Evolutionary conservation across 176 grass and related monocot species (phyloP).

Genomic region (Chrysopogon serrulatus): DNA sequence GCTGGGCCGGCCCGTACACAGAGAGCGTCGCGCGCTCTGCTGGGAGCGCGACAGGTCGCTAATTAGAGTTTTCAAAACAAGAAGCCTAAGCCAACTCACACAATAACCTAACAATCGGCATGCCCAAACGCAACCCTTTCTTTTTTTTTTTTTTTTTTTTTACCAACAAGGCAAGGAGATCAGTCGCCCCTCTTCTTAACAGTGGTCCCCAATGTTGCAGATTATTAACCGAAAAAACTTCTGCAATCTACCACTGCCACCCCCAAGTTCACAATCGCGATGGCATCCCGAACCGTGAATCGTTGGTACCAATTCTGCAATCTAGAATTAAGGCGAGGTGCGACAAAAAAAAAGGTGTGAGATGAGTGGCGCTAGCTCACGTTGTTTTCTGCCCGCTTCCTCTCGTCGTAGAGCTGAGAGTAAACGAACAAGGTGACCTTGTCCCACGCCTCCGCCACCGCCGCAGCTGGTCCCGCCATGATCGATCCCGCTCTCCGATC

Average conservation of each 20-base stretch:
- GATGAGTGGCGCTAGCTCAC: neutral
- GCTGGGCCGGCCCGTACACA: too few species aligned
- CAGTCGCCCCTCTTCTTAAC: neutral
- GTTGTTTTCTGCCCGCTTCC: constrained; percentile 37
- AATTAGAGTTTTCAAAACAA: too few species aligned
- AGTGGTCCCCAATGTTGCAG: neutral
- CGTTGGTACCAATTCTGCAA: too few species aligned
- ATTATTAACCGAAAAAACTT: neutral
- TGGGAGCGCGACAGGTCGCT: too few species aligned
- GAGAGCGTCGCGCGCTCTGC: too few species aligned
- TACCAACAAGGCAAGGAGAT: neutral
- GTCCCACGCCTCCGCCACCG: constrained; percentile 4
- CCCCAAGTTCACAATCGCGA: too few species aligned
- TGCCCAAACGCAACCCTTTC: neutral
- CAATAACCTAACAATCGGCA: neutral
- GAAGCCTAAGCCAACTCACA: neutral
- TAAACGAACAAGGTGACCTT: constrained; percentile 23
- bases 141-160: too few species aligned
- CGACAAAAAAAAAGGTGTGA: neutral
- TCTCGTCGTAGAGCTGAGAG: constrained; percentile 44
- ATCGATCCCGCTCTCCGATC: neutral
- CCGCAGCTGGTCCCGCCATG: neutral
- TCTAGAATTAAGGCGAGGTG: neutral
- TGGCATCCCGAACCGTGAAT: too few species aligned
- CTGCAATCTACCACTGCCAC: neutral